Evolutionary conservation across 176 grass and related monocot genomes (phyloP), one percentile per base, ranked within the genome.

Genomic region (Triticum urartu): DNA sequence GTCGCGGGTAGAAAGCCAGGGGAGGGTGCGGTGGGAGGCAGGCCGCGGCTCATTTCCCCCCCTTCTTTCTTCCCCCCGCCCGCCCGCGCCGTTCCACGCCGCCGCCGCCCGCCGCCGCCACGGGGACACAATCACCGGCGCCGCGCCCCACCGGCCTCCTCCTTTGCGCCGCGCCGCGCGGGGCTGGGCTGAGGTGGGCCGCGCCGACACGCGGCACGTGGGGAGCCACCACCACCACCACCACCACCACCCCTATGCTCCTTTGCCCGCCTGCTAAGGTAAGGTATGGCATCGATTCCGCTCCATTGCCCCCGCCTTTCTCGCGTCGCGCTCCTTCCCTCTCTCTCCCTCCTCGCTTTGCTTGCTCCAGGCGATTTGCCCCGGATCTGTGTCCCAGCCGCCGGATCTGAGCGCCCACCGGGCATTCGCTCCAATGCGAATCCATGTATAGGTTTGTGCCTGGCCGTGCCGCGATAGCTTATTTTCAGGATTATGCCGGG

Each of bases 211-310:
- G 80, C 75, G 59, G 81, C 90, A 82, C 81, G 90, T 88, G 90
- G 77, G 47, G 68, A 52, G 74, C 74, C 28, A 65, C 28, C 61
- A 32, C 72, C 32, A 47, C 48, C 61, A 32, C 72, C 32, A 47
- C 48, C 84, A 28, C 82, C 84, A 28, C 82, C 78, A 24, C 79
- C 82, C 83, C 33, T 86, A 82, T 85, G 86, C 86, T 85, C 82
- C 78, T 88, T 76, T 76, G 78, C 86, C 90, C 64, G 77, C 82
- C 84, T 68, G 42, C 38, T 39, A 39, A 39, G 38, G 72, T 78
- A 88, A 91, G 89, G 89, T 85, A 77, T 64, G 78, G 63, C 59
- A 64, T 91, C 86, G 71, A 80, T 91, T 85, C 82, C 83, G 52
- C 61, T 28, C 20, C 77, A 5, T 77, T 52, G 43, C 54, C 10